These are phyloP conservation scores for Lophiostoma macrostomum DNA, from an alignment of 495 filamentous ascomycete genomes.

Conservation along the genomic window DNA sequence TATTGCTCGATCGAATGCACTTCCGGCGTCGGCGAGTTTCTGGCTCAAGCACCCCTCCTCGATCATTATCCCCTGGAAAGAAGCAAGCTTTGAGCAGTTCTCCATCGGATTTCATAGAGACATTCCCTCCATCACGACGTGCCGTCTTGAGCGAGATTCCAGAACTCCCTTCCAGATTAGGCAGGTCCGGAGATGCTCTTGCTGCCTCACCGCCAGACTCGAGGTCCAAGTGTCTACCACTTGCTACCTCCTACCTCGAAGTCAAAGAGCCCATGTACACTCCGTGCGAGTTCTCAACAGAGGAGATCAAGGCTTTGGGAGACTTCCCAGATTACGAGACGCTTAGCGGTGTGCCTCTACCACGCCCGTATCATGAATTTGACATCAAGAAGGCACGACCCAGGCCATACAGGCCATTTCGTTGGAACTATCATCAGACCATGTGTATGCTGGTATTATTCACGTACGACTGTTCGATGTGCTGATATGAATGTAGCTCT, in stretches of 20 bases:
- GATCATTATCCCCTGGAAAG: conserved; percentile 52
- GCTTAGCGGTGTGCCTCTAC: conserved; percentile 75
- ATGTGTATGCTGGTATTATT: conserved; percentile 69
- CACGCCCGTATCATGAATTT: conserved; percentile 62
- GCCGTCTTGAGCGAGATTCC: conserved; percentile 44
- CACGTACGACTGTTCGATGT: background rate
- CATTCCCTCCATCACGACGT: conserved; percentile 57
- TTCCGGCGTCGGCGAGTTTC: conserved; percentile 29
- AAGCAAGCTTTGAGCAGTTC: conserved; percentile 24
- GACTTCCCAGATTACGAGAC: conserved; percentile 81
- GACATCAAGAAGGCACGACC: conserved; percentile 41
- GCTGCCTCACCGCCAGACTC: conserved; percentile 30
- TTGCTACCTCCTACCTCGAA: conserved; percentile 26
- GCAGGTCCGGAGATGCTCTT: conserved; percentile 25
- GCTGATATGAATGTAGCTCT: conserved; percentile 55
- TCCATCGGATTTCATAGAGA: conserved; percentile 45
- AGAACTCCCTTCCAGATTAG: conserved; percentile 28
- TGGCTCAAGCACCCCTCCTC: conserved; percentile 53
- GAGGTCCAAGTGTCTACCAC: conserved; percentile 28
- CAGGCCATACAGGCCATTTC: conserved; percentile 63
- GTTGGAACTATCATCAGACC: conserved; percentile 89
- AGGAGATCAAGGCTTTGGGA: conserved; percentile 70
- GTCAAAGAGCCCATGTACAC: conserved; percentile 47
- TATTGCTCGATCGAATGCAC: conserved; percentile 34
- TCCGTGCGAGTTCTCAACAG: conserved; percentile 59